Conservation (phyloP, 163 green algal genomes). For the Scenedesmus sp. region DNA sequence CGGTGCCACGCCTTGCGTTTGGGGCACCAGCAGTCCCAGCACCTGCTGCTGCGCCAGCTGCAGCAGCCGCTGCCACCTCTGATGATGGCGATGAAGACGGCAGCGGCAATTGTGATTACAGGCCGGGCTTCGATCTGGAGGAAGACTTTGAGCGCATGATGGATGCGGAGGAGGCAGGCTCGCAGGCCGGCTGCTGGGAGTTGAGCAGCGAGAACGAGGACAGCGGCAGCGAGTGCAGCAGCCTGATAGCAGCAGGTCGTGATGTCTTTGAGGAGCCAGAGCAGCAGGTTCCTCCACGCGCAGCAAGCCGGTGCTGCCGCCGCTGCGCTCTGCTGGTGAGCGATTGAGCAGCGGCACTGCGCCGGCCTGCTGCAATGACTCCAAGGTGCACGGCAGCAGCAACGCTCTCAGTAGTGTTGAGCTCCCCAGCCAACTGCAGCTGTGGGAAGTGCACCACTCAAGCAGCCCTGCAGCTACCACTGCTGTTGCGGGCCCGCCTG, state of each 20-base stretch:
- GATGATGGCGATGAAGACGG: not conserved
- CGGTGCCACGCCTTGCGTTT: not conserved
- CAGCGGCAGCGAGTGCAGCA: not conserved
- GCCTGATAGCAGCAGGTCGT: conserved; percentile 14
- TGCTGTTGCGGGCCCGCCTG: not conserved
- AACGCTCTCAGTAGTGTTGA: not conserved
- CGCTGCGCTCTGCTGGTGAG: not conserved
- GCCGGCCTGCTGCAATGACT: not conserved
- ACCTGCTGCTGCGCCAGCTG: not conserved
- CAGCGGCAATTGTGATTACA: not conserved
- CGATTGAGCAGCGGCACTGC: not conserved
- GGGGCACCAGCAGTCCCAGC: not conserved
- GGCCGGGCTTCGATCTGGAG: conserved; percentile 41
- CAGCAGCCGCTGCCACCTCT: not conserved
- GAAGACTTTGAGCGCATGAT: conserved; percentile 45
- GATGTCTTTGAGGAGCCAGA: not conserved
- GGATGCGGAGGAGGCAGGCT: not conserved
- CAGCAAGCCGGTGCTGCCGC: not conserved
- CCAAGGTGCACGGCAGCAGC: not conserved
- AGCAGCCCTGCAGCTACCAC: not conserved
- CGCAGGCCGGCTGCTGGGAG: not conserved
- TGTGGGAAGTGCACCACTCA: not conserved
- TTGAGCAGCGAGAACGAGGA: not conserved
- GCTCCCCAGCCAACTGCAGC: not conserved
- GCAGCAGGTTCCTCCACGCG: not conserved